Conservation (phyloP, 257 asterid genomes). For the Solanum sejunctum region DNA sequence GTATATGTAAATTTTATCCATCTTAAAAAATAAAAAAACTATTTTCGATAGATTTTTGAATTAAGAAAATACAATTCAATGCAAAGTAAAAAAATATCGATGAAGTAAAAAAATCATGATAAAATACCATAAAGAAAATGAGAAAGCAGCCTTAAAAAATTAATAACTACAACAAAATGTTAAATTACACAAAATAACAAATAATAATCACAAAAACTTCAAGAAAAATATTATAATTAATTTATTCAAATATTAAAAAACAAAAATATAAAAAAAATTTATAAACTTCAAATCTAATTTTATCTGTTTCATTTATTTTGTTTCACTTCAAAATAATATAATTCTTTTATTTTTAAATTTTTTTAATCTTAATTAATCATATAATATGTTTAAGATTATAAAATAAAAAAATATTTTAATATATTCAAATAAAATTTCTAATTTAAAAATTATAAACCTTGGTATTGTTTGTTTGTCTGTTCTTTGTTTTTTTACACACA, state of each 20-base stretch:
- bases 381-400: not conserved
- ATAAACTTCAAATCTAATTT: not conserved
- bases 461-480: not conserved
- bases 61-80: too few relatives aligned
- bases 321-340: not conserved
- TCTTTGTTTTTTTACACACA: not conserved
- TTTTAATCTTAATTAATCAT: not conserved
- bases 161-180: not conserved
- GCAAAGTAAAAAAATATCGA: too few relatives aligned
- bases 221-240: too few relatives aligned
- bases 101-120: not conserved
- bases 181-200: too few relatives aligned
- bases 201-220: too few relatives aligned
- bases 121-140: too few relatives aligned
- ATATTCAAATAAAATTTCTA: not conserved
- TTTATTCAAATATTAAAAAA: too few relatives aligned
- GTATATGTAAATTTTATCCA: too few relatives aligned
- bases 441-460: not conserved
- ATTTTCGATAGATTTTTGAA: too few relatives aligned
- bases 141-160: too few relatives aligned
- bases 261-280: too few relatives aligned
- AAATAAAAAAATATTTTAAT: not conserved
- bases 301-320: rapidly evolving
- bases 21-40: too few relatives aligned
- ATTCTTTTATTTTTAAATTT: rapidly evolving